Base-by-base conservation (phyloP, 306 rosid genomes). In the Prunus salicina region DNA sequence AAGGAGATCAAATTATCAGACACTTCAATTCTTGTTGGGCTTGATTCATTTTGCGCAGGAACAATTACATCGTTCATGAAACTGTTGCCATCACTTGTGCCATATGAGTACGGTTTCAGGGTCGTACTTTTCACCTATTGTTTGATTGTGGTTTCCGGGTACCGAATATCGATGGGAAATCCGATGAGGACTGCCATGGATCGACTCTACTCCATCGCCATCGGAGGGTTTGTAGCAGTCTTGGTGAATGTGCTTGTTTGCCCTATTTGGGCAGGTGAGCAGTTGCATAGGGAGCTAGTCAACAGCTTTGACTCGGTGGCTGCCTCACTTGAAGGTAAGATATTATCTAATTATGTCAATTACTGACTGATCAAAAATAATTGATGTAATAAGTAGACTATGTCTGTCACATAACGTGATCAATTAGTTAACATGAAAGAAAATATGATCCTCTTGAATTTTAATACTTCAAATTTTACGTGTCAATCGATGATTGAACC, bases 261-360 rank as follows among this genome's bases (percentile, higher is more conserved):
- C 43, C 97, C 95, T 15, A 89, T 86, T 0, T 91, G 97, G 97
- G 97, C 95, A 30, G 95, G 97, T 12, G 89, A 89, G 60, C 87
- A 85, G 56, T 81, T 91, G 2, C 95, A 89, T 32, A 77, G 69
- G 46, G 86, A 91, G 55, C 81, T 91, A 0, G 93, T 89, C 20
- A 63, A 65, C 0, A 81, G 64, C 79, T 89, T 91, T 70, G 2
- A 85, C 73, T 84, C 90, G 0, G 82, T 91, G 41, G 93, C 97
- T 1, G 91, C 87, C 78, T 86, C 95, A 15, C 93, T 91, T 51
- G 84, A 91, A 83, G 97, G 91, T 86, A 52, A 72, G 49, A 27
- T 2, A 62, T 28, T 28, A 19, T 14, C 12, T 60, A 19, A 5
- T 12, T 25, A 16, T 2, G 19, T 62, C 45, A 62, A 7, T 6